Conservation (phyloP, 768 basidiomycete genomes). For the Lentinula boryana region DNA sequence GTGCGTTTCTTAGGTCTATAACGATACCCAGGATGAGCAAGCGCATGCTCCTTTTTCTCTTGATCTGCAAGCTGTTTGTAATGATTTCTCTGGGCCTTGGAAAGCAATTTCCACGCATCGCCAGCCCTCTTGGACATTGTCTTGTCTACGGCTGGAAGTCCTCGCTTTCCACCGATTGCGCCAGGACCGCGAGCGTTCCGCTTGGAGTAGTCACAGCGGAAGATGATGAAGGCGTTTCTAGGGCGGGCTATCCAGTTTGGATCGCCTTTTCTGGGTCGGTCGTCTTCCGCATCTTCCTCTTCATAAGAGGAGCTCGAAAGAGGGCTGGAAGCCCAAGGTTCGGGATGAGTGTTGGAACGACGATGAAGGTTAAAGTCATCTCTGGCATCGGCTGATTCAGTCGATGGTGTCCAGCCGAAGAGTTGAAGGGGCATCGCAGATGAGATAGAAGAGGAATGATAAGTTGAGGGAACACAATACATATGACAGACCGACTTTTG, state of each 20-base stretch:
- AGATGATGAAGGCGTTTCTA: constrained; percentile 53
- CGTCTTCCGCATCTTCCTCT: background rate
- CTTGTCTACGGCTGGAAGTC: constrained; percentile 24
- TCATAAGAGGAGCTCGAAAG: background rate
- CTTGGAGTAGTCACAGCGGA: constrained; percentile 35
- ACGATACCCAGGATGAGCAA: constrained; percentile 42
- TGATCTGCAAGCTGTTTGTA: constrained; percentile 33
- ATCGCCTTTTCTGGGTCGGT: constrained; percentile 1
- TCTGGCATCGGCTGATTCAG: background rate
- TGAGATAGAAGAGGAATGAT: background rate
- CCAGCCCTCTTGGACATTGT: constrained; percentile 52
- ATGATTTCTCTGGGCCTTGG: constrained; percentile 24
- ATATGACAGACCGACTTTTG: background rate
- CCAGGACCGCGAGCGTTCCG: background rate
- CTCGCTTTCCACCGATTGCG: constrained; percentile 8
- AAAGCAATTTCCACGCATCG: constrained; percentile 50
- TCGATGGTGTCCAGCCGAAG: background rate
- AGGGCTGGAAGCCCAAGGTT: background rate
- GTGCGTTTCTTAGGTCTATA: constrained; percentile 18
- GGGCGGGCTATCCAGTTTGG: constrained; percentile 35
- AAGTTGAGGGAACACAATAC: background rate
- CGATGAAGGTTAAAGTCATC: background rate
- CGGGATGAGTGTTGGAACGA: background rate
- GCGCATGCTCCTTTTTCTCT: constrained; percentile 38
- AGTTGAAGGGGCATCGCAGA: background rate